phyloP scores from a whole-genome alignment of 495 filamentous ascomycete genomes.

The Hypomontagnella monticulosa region DNA sequence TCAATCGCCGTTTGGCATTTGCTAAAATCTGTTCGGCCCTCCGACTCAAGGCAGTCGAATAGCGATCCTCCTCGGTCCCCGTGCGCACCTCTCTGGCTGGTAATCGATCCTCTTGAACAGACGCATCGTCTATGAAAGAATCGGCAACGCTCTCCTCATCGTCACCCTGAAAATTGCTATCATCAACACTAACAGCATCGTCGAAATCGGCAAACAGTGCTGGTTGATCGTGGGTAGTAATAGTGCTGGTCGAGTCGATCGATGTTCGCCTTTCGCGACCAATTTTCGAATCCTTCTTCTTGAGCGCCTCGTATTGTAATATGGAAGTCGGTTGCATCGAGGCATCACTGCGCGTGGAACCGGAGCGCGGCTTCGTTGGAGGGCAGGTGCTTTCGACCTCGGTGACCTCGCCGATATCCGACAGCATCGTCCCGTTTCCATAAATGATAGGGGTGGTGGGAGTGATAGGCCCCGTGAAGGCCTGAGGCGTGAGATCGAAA shows the following conservation, averaged over 20 bases:
- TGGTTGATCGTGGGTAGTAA: conserved; percentile 57
- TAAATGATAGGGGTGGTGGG: conserved; percentile 68
- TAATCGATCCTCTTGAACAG: conserved; percentile 26
- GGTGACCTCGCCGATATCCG: conserved; percentile 78
- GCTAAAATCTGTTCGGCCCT: conserved; percentile 88
- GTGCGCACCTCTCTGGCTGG: conserved; percentile 20
- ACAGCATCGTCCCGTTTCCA: conserved; percentile 70
- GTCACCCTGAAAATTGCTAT: conserved; percentile 67
- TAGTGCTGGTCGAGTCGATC: conserved; percentile 61
- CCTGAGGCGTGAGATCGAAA: conserved; percentile 49
- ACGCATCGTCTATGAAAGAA: conserved; percentile 55
- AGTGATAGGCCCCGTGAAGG: conserved; percentile 62
- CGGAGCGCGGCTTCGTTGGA: conserved; percentile 37
- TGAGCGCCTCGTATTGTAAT: conserved; percentile 45
- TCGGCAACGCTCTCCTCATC: conserved; percentile 68
- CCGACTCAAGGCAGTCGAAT: conserved; percentile 79
- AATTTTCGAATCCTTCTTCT: conserved; percentile 51
- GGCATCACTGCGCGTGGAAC: conserved; percentile 36
- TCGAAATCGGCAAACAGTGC: conserved; percentile 64
- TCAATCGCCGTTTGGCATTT: conserved; percentile 87
- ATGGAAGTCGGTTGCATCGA: conserved; percentile 34
- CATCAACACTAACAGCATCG: conserved; percentile 64
- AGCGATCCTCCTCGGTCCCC: conserved; percentile 40
- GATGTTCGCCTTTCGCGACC: conserved; percentile 54
- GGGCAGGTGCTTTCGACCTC: conserved; percentile 63